These are phyloP conservation scores for Trichophyton benhamiae DNA, from an alignment of 2,329 filamentous ascomycete genomes.

Conservation along the genomic window DNA sequence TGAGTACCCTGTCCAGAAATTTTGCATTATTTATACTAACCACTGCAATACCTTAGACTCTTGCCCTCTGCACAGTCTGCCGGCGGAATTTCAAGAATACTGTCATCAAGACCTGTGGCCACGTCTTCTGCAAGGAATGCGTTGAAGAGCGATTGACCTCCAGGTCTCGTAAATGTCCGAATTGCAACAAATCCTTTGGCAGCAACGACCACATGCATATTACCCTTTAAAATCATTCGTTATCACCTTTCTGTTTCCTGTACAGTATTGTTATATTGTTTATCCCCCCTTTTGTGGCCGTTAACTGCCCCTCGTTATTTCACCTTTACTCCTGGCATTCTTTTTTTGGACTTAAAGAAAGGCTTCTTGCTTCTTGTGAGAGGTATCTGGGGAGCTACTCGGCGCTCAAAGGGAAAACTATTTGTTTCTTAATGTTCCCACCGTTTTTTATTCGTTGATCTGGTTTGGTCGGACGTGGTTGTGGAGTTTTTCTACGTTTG, in stretches of 20 bases:
- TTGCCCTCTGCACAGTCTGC: conserved; percentile 85
- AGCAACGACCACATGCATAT: conserved; percentile 72
- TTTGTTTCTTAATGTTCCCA: conserved; percentile 8
- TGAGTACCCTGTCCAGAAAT: conserved; percentile 40
- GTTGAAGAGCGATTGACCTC: conserved; percentile 81
- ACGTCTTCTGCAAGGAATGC: conserved; percentile 84
- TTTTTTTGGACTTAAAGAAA: background rate
- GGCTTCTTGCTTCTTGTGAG: background rate
- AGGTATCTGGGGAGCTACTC: conserved; percentile 1
- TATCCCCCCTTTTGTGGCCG: background rate
- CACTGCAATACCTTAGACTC: conserved; percentile 38
- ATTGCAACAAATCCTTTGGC: conserved; percentile 85
- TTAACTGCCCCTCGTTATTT: background rate
- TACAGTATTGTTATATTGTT: conserved; percentile 11
- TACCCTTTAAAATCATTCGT: conserved; percentile 26
- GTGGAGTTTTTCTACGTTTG: conserved; percentile 14
- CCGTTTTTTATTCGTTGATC: conserved; percentile 10
- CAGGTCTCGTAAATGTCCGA: conserved; percentile 87
- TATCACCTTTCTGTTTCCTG: conserved; percentile 13
- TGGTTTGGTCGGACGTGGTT: conserved; percentile 11
- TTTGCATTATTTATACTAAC: conserved; percentile 11
- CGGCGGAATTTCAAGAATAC: conserved; percentile 90
- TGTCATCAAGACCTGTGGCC: conserved; percentile 82
- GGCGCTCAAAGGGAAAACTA: background rate
- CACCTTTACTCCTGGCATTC: background rate